These are phyloP conservation scores for Fusarium equiseti DNA, from an alignment of 2,329 filamentous ascomycete species.

Conservation along the genomic window DNA sequence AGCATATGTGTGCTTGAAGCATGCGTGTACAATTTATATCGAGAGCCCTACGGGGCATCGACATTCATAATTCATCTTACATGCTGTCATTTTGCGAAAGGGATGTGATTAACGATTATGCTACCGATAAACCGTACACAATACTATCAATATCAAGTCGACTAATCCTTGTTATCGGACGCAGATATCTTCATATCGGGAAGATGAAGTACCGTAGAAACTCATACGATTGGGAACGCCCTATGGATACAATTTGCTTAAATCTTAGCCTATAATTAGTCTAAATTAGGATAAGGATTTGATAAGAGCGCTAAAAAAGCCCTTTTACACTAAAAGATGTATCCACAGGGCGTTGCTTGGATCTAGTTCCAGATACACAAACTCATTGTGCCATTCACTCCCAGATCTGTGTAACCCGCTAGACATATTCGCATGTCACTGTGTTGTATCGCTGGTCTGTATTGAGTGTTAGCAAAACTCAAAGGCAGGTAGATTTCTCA, in stretches of 20 bases:
- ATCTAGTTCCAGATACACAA: too few relatives aligned
- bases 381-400: neutral
- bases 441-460: slow-evolving; percentile 56
- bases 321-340: too few relatives aligned
- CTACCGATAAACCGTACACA: neutral
- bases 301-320: too few relatives aligned
- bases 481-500: neutral
- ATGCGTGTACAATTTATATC: slow-evolving; percentile 39
- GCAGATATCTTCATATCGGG: neutral
- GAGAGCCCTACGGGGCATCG: slow-evolving; percentile 19
- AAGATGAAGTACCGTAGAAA: neutral
- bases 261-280: too few relatives aligned
- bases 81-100: neutral
- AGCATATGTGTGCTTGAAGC: slow-evolving; percentile 18
- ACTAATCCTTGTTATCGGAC: neutral
- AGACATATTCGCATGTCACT: slow-evolving; percentile 59
- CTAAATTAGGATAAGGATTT: too few relatives aligned
- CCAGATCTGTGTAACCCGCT: neutral
- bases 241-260: too few relatives aligned
- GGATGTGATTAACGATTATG: neutral
- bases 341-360: too few relatives aligned
- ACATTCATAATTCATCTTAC: slow-evolving; percentile 6
- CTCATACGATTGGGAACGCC: too few relatives aligned
- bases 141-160: neutral
- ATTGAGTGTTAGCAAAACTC: slow-evolving; percentile 28